Base-by-base conservation (phyloP, 176 grass and related monocot species). In the Ensete ventricosum region DNA sequence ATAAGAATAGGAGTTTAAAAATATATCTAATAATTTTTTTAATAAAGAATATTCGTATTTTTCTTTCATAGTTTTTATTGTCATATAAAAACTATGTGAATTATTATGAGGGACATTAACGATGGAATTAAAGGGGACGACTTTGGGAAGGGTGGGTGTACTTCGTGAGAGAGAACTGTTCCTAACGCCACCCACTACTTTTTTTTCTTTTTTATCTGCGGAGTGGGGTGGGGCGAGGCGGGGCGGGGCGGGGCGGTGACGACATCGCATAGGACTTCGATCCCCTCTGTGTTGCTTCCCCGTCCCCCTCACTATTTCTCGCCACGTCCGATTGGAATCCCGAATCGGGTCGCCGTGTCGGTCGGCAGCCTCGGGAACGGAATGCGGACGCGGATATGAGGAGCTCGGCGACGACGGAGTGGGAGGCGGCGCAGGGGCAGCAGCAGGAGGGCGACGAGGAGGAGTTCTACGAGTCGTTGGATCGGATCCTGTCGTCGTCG, bases 381-480 rank as follows among this genome's bases (percentile, higher is more conserved):
- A 65, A 25, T 65, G 63, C 8, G 11, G 63, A 65, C 11, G 12
- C 63, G 21, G 63, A 26, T 24, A 65, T 65, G 63, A 65, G 22
- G 63, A 65, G 22, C 23, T 26, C 63, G 34, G 34, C 34, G 22
- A 65, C 24, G 63, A 23, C 63, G 63, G 63, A 52, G 13, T 9
- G 14, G 66, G 14, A 22, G 43, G 8, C 3, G 34, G 67, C 9
- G 48, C 43, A 10, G 2, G n/a, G 7, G 14, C 14, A 24, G 67
- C 34, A 50, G 8, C 16, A 50, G 26, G 67, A 70, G 81, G 85
- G 64, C 11, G 76, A 82, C 20, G 77, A 86, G 6, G 86, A 96
- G 55, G 88, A 89, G 85, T 99, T 91, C 84, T 91, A 94, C 84
- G 95, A 99, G 84, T 94, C 95, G n/a, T 76, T 99, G 82, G 95